Evolutionary conservation across 2,329 filamentous ascomycete species (phyloP).

Genomic region (Monilinia polystroma): DNA sequence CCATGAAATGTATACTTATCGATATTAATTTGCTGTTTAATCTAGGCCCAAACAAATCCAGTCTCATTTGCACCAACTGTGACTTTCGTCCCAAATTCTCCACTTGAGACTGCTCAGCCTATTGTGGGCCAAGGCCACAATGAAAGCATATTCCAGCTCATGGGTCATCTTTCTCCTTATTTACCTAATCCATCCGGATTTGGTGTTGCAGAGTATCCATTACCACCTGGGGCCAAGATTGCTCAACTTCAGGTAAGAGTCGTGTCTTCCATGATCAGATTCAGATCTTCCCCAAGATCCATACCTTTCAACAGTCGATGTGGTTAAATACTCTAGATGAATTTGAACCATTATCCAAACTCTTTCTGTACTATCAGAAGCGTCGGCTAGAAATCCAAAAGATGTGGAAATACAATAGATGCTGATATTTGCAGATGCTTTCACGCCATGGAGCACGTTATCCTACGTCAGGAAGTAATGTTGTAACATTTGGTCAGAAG

Average conservation of each 20-base stretch:
- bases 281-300: not conserved
- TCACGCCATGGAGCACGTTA: conserved; percentile 73
- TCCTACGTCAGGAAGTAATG: conserved; percentile 60
- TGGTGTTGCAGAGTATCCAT: conserved; percentile 68
- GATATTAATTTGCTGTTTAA: not conserved
- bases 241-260: conserved; percentile 56
- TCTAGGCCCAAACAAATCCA: conserved; percentile 61
- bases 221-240: conserved; percentile 66
- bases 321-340: not conserved
- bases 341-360: not conserved
- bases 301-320: not conserved
- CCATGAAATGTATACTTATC: not conserved
- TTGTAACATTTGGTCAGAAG: conserved; percentile 55
- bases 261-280: not conserved
- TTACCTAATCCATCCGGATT: conserved; percentile 66
- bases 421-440: conserved; percentile 56
- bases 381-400: not conserved
- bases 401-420: not conserved
- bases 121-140: conserved; percentile 60
- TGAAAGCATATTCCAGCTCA: conserved; percentile 67
- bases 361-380: not conserved
- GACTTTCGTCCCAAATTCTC: conserved; percentile 66
- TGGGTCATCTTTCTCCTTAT: conserved; percentile 70
- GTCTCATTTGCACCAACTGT: conserved; percentile 59
- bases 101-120: conserved; percentile 68